A percentile compares a stretch with the other conserved stretches of the same genome.
Conservation (phyloP, 73 alveolate genomes). For the Loxodes magnus region DNA sequence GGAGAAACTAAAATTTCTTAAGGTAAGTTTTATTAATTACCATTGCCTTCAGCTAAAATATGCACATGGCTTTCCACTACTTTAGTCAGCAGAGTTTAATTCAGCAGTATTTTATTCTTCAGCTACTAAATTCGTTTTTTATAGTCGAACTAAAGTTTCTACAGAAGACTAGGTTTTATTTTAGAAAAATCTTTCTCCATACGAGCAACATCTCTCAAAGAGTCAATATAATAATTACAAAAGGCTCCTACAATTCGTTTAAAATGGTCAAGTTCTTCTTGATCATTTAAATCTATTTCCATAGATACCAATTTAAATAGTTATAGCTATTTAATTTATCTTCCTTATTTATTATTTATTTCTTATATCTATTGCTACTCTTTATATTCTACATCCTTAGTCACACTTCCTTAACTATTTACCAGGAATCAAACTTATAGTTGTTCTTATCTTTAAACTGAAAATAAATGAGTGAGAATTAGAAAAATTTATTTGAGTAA, state of each 20-base stretch:
- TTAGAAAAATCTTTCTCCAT: constrained; percentile 61
- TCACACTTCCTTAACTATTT: too few relatives aligned
- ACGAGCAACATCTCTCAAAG: constrained; percentile 61
- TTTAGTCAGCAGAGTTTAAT: constrained; percentile 35
- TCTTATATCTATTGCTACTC: too few relatives aligned
- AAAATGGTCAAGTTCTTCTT: constrained; percentile 58
- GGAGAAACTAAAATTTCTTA: constrained; percentile 5
- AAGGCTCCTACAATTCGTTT: constrained; percentile 61
- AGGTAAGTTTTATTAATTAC: constrained; percentile 38
- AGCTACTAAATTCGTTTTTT: constrained; percentile 35
- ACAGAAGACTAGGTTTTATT: constrained; percentile 24
- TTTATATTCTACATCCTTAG: too few relatives aligned
- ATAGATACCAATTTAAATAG: too few relatives aligned
- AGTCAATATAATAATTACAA: constrained; percentile 68
- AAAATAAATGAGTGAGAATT: too few relatives aligned
- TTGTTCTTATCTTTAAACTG: too few relatives aligned
- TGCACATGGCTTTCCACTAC: constrained; percentile 41
- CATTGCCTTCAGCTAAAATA: constrained; percentile 24
- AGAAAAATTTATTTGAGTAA: too few relatives aligned
- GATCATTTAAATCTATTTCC: constrained; percentile 41
- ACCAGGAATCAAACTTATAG: too few relatives aligned
- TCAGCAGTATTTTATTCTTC: constrained; percentile 26
- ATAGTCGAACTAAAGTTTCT: constrained; percentile 32
- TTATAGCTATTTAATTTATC: too few relatives aligned
- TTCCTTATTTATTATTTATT: too few relatives aligned